Percentiles rank a stretch among this genome's conserved stretches.
Evolutionary conservation across 78 protist genomes (phyloP).

Genomic region (Planoprotostelium fungivorum): DNA sequence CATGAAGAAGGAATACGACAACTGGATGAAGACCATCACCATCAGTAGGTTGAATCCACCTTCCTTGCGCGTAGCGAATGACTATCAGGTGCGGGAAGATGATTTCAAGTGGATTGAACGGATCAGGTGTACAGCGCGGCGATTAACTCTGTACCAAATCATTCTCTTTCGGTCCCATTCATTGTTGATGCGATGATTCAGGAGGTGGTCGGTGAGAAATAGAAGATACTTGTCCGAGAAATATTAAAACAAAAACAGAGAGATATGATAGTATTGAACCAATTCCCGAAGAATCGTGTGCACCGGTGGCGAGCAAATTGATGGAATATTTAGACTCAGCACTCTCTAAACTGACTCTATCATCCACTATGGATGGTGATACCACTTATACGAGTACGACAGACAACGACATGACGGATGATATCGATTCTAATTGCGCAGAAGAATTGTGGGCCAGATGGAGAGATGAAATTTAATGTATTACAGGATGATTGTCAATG

Average conservation of each 20-base stretch:
- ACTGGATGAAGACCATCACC: not conserved
- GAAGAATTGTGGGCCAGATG: no score
- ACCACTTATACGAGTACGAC: no score
- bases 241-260: no score
- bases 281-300: no score
- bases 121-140: not conserved
- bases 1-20: not conserved
- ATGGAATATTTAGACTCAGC: not conserved
- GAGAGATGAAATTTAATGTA: no score
- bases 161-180: not conserved
- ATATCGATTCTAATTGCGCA: not conserved
- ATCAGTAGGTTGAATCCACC: not conserved
- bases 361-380: no score
- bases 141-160: not conserved
- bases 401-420: not conserved
- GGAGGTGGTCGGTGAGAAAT: not conserved
- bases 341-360: not conserved
- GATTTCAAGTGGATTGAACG: no score
- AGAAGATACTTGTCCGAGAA: no score
- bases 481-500: not conserved
- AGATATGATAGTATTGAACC: no score
- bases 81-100: no score
- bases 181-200: not conserved
- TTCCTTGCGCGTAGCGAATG: not conserved
- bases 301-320: no score